A percentile compares a stretch with the other conserved stretches of the same genome.
These are phyloP conservation scores for Pleurotus eryngii DNA, from an alignment of 768 basidiomycete genomes.

Conservation along the genomic window DNA sequence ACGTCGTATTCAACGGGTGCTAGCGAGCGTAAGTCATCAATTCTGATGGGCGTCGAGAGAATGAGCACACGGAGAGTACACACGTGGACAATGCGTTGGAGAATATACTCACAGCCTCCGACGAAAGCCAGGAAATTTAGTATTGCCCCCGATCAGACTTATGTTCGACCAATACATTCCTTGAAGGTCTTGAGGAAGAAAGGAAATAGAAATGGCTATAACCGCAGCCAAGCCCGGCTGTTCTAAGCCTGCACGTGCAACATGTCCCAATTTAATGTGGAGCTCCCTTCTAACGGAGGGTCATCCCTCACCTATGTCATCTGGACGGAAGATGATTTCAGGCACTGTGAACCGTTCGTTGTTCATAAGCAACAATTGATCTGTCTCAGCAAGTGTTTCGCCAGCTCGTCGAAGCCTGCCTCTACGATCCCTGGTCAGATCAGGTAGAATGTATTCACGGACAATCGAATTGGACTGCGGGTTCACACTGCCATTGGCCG, in stretches of 20 bases:
- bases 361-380: slow-evolving; percentile 79
- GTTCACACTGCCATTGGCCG: slow-evolving; percentile 36
- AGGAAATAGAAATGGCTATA: slow-evolving; percentile 71
- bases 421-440: slow-evolving; percentile 66
- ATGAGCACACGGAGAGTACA: neutral
- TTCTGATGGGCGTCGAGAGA: slow-evolving; percentile 34
- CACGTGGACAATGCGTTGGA: neutral
- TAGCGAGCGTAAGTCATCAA: slow-evolving; percentile 69
- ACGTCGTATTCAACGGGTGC: slow-evolving; percentile 84
- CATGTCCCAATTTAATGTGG: no score
- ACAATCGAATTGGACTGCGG: slow-evolving; percentile 66
- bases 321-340: slow-evolving; percentile 88
- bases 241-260: slow-evolving; percentile 52
- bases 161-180: slow-evolving; percentile 98
- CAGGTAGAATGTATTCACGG: slow-evolving; percentile 88
- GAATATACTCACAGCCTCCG: slow-evolving; percentile 63
- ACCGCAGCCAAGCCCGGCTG: slow-evolving; percentile 78
- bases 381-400: slow-evolving; percentile 50
- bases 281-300: neutral
- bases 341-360: slow-evolving; percentile 92
- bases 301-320: slow-evolving; percentile 70
- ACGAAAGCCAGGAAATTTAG: slow-evolving; percentile 70
- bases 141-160: slow-evolving; percentile 82
- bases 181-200: slow-evolving; percentile 76
- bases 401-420: slow-evolving; percentile 54